Conservation (phyloP, 306 rosid species). For the Castanopsis chinensis region DNA sequence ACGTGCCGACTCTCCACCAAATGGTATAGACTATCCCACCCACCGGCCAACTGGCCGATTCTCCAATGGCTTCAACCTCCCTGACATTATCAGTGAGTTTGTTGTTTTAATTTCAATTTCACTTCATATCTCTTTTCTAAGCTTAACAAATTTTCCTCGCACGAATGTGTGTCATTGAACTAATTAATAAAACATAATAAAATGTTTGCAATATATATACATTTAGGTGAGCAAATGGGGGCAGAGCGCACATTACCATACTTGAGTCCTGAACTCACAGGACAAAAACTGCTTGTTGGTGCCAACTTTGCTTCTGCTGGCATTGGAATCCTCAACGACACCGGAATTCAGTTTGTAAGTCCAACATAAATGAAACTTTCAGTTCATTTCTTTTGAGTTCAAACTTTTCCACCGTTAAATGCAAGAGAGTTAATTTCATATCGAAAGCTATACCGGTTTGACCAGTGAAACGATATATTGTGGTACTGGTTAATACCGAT, state of each 20-base stretch:
- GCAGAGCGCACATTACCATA: conserved; percentile 52
- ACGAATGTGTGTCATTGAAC: too few relatives aligned
- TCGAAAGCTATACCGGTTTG: too few relatives aligned
- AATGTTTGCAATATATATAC: background rate
- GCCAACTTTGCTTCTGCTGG: conserved; percentile 81
- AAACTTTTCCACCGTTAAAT: too few relatives aligned
- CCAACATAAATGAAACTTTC: background rate
- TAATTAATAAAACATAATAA: background rate
- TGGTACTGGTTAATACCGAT: too few relatives aligned
- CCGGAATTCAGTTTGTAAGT: conserved; percentile 59
- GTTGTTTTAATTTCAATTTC: background rate
- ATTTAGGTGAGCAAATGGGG: conserved; percentile 47
- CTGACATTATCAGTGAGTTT: conserved; percentile 44
- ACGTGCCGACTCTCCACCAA: conserved; percentile 51
- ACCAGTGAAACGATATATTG: too few relatives aligned
- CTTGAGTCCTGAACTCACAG: conserved; percentile 43
- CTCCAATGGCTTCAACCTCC: conserved; percentile 65
- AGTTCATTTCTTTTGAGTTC: too few relatives aligned
- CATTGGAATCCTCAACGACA: conserved; percentile 67
- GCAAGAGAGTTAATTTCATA: too few relatives aligned
- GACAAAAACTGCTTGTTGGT: conserved; percentile 46
- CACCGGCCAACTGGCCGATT: conserved; percentile 62
- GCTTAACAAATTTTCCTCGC: too few relatives aligned
- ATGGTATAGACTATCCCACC: conserved; percentile 55
- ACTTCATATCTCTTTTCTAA: background rate